Evolutionary conservation across 768 basidiomycete genomes (phyloP), one percentile per base, ranked within the genome.

Genomic region (Flagelloscypha sp.): DNA sequence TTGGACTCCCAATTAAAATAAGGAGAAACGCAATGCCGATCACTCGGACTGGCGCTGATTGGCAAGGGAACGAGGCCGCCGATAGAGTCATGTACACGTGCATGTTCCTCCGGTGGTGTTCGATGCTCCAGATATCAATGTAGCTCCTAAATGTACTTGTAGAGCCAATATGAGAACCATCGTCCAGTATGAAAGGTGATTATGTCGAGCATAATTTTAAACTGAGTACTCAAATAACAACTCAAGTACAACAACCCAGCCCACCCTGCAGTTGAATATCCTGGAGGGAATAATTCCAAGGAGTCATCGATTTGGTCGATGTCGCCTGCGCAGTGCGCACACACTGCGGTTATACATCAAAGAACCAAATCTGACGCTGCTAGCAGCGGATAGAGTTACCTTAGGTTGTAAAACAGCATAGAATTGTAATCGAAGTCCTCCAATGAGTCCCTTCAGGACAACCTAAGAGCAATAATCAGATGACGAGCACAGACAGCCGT

Each of bases 121-220:
- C 28, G 66, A 50, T 6, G 56, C 56, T 6, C 58, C 63, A 0
- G 58, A 55, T 41, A 65, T 65, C 29, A 66, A 49, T 15, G 48
- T 48, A 3, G 62, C 62, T 15, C 63, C 64, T 33, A 59, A 53
- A 2, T n/a, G n/a, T n/a, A n/a, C n/a, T n/a, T 64, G 37, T 17
- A 64, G 64, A 3, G 63, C 61, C 30, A 65, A 56, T 28, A 63
- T 59, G 10, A 61, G 43, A 41, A 65, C 44, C 52, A 61, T 58
- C 46, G 64, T 65, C 63, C 63, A 65, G 52, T 62, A 64, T 37
- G 59, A 57, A 4, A 59, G 57, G 21, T 59, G 54, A 46, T 61
- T n/a, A n/a, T 52, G 39, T 63, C 58, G 7, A 57, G 35, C 37
- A 63, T 58, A 40, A 58, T 45, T 45, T 66, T 65, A 37, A 66